Evolutionary conservation across 805 yeast species (phyloP).

Genomic region (Zygoascus biomembranicola): DNA sequence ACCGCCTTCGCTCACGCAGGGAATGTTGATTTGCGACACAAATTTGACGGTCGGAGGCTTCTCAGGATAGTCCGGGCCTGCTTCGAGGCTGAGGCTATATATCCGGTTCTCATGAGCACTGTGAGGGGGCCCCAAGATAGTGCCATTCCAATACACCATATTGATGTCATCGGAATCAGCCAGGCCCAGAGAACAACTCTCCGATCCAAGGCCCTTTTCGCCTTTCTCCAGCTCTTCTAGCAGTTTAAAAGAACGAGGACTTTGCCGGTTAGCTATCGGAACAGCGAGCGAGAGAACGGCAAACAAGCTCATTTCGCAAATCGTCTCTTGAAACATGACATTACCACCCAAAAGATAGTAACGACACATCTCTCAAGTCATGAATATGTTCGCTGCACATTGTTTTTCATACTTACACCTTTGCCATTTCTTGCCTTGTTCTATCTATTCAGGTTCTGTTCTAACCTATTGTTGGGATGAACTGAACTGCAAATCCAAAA

Average conservation of each 20-base stretch:
- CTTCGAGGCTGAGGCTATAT: conserved; percentile 70
- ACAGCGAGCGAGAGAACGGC: too few relatives aligned
- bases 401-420: background rate
- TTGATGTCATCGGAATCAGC: conserved; percentile 84
- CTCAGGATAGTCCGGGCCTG: conserved; percentile 83
- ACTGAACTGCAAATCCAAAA: too few relatives aligned
- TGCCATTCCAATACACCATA: conserved; percentile 96
- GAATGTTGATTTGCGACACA: conserved; percentile 77
- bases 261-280: conserved; percentile 3
- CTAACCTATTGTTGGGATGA: too few relatives aligned
- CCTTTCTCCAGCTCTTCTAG: conserved; percentile 97
- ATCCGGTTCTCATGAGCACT: conserved; percentile 86
- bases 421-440: background rate
- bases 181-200: conserved; percentile 91
- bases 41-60: conserved; percentile 79
- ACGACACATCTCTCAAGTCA: too few relatives aligned
- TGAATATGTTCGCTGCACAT: too few relatives aligned
- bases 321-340: too few relatives aligned
- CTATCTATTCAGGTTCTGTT: too few relatives aligned
- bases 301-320: too few relatives aligned
- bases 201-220: conserved; percentile 95
- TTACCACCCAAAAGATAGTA: too few relatives aligned
- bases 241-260: conserved; percentile 88
- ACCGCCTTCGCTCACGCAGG: conserved; percentile 76
- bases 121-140: conserved; percentile 96